Base-by-base conservation (phyloP, 225 moss, liverwort and hornwort species). In the Physcomitrium patens region DNA sequence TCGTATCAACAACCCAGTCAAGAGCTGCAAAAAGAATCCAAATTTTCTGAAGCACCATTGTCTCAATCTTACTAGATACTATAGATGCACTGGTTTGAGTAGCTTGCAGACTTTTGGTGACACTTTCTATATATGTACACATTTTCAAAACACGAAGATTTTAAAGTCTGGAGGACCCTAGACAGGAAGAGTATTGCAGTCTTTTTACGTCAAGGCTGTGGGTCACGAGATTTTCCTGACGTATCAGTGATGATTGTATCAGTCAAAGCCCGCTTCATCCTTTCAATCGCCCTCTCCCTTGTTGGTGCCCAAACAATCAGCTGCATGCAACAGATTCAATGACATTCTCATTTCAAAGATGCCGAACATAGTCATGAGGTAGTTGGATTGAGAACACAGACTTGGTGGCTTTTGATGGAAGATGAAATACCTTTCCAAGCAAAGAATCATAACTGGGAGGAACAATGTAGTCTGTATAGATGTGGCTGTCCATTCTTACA, bases 301-400 rank as follows among this genome's bases (percentile, higher is more conserved):
- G 97, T 94, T 60, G 97, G 97, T 27, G 93, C 97, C 97, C 97
- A 99, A 28, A 99, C 97, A 83, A 99, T 99, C 69, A 99, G 91
- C 97, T 99, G 91, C 73, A 78, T 8, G 54, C 54, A 0, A 70
- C 16, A 59, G 49, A 66, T 60, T 43, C 0, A 70, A 16, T 27
- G 63, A 19, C 23, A 15, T 49, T 26, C 43, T 60, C 48, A 66
- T 20, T 6, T 28, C 0, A 22, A 65, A 46, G 27, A 1, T 4
- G 46, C 61, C 61, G 45, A 65, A 10, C 16, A 7, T 1, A 16
- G 5, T 12, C 7, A 3, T 1, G 15, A 14, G 14, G 14, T 24
- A 53, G 59, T 1, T 19, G 8, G 6, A 44, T 27, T 23, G 48
- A 6, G 71, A 77, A 55, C 7, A 5, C 9, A 20, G 8, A 27